Evolutionary conservation across 192 early-diverging fungal genomes (phyloP), one percentile per base, ranked within the genome.

Genomic region (Podila horticola): DNA sequence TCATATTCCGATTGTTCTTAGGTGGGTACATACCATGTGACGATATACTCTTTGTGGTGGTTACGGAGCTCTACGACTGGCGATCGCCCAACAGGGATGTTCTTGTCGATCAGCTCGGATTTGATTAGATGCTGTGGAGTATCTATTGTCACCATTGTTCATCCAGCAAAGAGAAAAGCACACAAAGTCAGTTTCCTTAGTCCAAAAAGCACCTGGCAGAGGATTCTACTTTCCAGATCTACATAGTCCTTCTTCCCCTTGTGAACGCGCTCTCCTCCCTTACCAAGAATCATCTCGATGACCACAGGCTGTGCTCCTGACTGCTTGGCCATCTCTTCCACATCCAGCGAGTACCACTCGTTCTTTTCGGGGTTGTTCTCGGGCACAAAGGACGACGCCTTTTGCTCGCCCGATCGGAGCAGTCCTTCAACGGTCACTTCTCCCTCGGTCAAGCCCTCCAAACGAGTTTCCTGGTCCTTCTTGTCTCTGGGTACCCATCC

Each of bases 401-500:
- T 94, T 75, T 81, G 81, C 75, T 91, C 93, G 3, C 90, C 84
- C 5, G 67, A 64, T 69, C 93, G 85, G 52, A 93, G 74, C 63
- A 95, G 85, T 2, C 91, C 95, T 33, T 94, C 91, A 4, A 96
- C 58, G 7, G 79, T 84, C 10, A 94, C 88, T 19, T 85, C 79
- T n/a, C 74, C 93, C 7, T 84, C 36, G 5, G 67, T 72, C 83
- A 88, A 82, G 52, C 85, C 82, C 24, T 86, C 88, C 6, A 87
- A 84, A 17, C 94, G 84, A 4, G 82, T 74, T 9, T 72, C 68
- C 30, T 86, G 89, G 17, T 91, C 89, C 28, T 85, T 85, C 60
- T 93, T 91, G 8, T 91, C 91, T 24, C 88, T 85, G 15, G 91
- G 86, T 24, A 98, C 92, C 95, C 97, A 98, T 13, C 97, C 97